A percentile compares a stretch with the other conserved stretches of the same genome.
phyloP scores from a whole-genome alignment of 1,284 basidiomycete genomes.

The Fomitopsis pinicola region DNA sequence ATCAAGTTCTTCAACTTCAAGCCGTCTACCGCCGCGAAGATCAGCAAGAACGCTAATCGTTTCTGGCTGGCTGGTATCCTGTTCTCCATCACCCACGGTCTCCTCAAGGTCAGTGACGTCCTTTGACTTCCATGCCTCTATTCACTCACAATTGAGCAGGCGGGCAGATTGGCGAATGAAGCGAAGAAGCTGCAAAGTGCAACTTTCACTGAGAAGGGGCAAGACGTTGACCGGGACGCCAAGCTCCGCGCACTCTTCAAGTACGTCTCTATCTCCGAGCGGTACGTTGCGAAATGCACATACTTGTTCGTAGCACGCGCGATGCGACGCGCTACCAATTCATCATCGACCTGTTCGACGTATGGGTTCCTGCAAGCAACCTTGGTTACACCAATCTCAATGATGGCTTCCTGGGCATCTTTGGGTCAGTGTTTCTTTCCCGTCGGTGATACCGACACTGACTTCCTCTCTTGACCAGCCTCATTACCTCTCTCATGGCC shows the following conservation, averaged over 20 bases:
- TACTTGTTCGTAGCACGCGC: conserved; percentile 48
- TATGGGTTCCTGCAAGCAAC: conserved; percentile 87
- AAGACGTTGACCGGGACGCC: conserved; percentile 63
- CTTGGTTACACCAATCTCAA: conserved; percentile 78
- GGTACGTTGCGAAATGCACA: conserved; percentile 2
- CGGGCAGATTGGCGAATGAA: conserved; percentile 56
- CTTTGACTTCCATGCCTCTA: not conserved
- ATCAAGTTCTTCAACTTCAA: conserved; percentile 68
- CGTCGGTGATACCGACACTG: not conserved
- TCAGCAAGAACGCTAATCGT: conserved; percentile 74
- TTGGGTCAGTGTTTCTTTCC: conserved; percentile 57
- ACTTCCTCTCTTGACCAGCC: conserved; percentile 30
- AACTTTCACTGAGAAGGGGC: conserved; percentile 55
- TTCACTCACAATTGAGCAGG: conserved; percentile 31
- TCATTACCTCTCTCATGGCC: conserved; percentile 57
- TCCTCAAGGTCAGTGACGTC: conserved; percentile 54
- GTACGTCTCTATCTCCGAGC: conserved; percentile 36
- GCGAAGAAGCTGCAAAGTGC: conserved; percentile 45
- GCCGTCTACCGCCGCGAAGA: conserved; percentile 60
- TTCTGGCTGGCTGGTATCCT: conserved; percentile 92
- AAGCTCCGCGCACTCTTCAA: conserved; percentile 52
- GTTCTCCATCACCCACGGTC: conserved; percentile 66
- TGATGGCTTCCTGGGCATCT: conserved; percentile 81
- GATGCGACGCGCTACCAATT: conserved; percentile 71
- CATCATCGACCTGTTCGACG: conserved; percentile 75